Evolutionary conservation across 768 basidiomycete species (phyloP), one percentile per base, ranked within the genome.

Genomic region (Chlorophyllum brunneum): DNA sequence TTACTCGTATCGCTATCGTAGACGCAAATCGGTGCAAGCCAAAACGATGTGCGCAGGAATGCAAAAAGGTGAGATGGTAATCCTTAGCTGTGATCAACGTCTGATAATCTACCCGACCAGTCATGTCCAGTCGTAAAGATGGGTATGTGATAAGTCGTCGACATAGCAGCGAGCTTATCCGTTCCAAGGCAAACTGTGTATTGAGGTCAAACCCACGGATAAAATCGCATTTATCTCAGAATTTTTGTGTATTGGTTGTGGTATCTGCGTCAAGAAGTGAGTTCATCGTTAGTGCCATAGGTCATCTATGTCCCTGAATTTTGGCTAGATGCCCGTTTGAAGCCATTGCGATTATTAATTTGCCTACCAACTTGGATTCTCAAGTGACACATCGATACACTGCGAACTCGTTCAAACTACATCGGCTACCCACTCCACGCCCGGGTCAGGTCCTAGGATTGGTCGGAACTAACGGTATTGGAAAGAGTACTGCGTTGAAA

Each of bases 231-330:
- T 95, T 80, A 90, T 99, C 72, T 98, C 97, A 23, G 97, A 99
- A 68, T 94, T 95, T 67, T 77, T 99, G 50, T 99, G 97, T 67
- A 99, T 99, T 56, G 97, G 97, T 62, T 99, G 97, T 70, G 97
- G 97, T 89, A 98, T 99, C 64, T 99, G 97, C 67, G 95, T 98
- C 29, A 98, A 98, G 75, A 99, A 98, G 95, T 97, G 64, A 66
- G 87, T 73, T 27, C 48, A 51, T 24, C 30, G 9, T 13, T 38
- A 0, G 24, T 29, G 37, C 11, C 23, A 22, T 16, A 20, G 34
- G 18, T 13, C 3, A 18, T 23, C 34, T 47, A 26, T 26, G 9
- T 56, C 22, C 48, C 41, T 31, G 31, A 20, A 41, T 29, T 20
- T 33, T 7, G 31, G 34, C 3, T 58, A 98, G 95, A 72, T 99